A percentile compares a stretch with the other conserved stretches of the same genome.
phyloP scores from a whole-genome alignment of 2,329 filamentous ascomycete genomes.

The Fusarium redolens region DNA sequence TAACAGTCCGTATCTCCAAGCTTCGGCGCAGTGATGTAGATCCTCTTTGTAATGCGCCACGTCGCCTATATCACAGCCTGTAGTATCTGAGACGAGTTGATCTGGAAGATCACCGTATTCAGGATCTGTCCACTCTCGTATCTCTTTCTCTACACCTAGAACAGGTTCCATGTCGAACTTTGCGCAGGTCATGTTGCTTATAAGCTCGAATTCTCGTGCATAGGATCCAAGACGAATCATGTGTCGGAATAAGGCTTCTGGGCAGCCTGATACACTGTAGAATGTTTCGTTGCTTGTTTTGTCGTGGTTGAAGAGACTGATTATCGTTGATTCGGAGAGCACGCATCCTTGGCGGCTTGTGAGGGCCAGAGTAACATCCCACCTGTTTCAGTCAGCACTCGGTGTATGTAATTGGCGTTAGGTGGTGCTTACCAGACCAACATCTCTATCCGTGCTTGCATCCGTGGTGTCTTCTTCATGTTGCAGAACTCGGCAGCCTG shows the following conservation, averaged over 20 bases:
- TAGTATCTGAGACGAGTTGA: not conserved
- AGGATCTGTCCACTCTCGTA: not conserved
- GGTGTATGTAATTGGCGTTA: accelerated
- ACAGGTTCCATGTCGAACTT: not conserved
- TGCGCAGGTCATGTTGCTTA: not conserved
- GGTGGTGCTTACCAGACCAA: not conserved
- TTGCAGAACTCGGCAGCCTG: not conserved
- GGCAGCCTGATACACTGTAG: not conserved
- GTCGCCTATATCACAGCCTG: not conserved
- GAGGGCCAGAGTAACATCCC: not conserved
- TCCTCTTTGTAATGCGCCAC: not conserved
- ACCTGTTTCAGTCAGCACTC: accelerated
- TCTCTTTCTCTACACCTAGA: not conserved
- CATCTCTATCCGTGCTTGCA: not conserved
- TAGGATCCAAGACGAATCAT: not conserved
- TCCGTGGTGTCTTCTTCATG: not conserved
- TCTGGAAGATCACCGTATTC: not conserved
- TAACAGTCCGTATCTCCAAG: not conserved
- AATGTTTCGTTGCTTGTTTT: not conserved
- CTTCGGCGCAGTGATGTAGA: not conserved
- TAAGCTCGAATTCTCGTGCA: not conserved
- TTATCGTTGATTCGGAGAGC: not conserved
- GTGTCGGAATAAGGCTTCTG: not conserved
- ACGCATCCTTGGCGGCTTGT: not conserved
- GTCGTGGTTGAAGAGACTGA: not conserved